Percentiles rank a stretch among this genome's conserved stretches.
Conservation (phyloP, 495 filamentous ascomycete genomes). For the Annulohypoxylon nitens region DNA sequence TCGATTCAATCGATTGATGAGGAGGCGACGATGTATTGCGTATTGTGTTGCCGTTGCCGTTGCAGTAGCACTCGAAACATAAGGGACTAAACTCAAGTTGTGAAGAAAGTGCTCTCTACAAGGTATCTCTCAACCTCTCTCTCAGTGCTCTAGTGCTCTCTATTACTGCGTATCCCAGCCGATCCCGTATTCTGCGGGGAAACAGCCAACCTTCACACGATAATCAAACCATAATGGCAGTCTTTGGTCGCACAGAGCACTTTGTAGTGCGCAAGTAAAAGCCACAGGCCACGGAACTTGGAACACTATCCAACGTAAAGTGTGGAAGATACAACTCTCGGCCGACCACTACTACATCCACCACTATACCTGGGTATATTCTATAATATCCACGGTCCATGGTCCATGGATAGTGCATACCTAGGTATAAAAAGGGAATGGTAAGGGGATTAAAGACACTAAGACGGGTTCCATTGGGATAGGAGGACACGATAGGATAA, state of each 20-base stretch:
- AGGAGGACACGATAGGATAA: not conserved
- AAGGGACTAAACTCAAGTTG: constrained; percentile 11
- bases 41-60: not conserved
- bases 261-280: constrained; percentile 14
- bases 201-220: constrained; percentile 43
- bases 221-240: constrained; percentile 48
- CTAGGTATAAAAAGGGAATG: not conserved
- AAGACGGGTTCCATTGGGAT: not conserved
- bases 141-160: not conserved
- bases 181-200: constrained; percentile 40
- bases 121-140: not conserved
- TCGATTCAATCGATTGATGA: not conserved
- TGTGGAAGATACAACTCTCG: constrained; percentile 1
- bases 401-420: constrained; percentile 2
- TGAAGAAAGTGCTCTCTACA: constrained; percentile 6
- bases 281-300: constrained; percentile 5
- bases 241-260: constrained; percentile 27
- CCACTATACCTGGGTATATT: constrained; percentile 9
- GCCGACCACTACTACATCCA: constrained; percentile 17
- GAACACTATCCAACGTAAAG: too few relatives aligned
- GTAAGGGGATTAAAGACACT: not conserved
- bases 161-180: constrained; percentile 8
- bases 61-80: constrained; percentile 20
- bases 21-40: constrained; percentile 26
- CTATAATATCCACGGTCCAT: not conserved